Evolutionary conservation across 306 rosid species (phyloP), one percentile per base, ranked within the genome.

Genomic region (Castanea mollissima): DNA sequence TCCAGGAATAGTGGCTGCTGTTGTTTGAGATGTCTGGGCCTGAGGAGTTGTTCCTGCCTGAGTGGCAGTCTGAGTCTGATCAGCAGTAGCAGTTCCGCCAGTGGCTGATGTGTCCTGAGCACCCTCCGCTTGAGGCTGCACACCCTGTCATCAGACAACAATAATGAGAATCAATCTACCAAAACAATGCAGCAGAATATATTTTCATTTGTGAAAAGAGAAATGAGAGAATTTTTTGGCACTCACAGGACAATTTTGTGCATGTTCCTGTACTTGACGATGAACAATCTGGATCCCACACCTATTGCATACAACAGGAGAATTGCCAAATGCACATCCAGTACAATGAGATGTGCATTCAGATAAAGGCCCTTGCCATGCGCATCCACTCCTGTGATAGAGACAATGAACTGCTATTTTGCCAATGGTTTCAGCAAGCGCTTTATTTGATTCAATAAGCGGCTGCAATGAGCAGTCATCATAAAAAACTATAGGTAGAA

Each of bases 201-300:
- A 20, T 34, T 23, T 8, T 31, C 59, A 35, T 54, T 35, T 2
- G 3, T 23, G 4, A 54, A 70, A 75, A 44, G 75, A 58, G 55
- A 46, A 78, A n/a, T 11, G 38, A 78, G 31, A 74, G 16, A 73
- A 55, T n/a, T 49, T 29, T 23, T 14, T 25, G 44, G 59, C 46
- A 86, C 99, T 70, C 87, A 96, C 98, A 44, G 96, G 84, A 74
- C 97, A 96, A 74, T 57, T 90, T 85, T 89, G 98, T 27, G 97
- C 99, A 38, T 96, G 99, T 73, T 96, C 99, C 81, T 96, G 98
- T 12, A 93, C 98, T 86, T 91, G 99, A 69, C 96, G 88, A 76
- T 96, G 99, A 85, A 93, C 90, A 65, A 96, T 93, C 81, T 96
- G 98, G 79, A 91, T 76, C 55, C 91, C 96, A 38, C 99, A 96